A percentile compares a stretch with the other conserved stretches of the same genome.
phyloP scores from a whole-genome alignment of 306 rosid species.

The Vigna reflexopilosa region DNA sequence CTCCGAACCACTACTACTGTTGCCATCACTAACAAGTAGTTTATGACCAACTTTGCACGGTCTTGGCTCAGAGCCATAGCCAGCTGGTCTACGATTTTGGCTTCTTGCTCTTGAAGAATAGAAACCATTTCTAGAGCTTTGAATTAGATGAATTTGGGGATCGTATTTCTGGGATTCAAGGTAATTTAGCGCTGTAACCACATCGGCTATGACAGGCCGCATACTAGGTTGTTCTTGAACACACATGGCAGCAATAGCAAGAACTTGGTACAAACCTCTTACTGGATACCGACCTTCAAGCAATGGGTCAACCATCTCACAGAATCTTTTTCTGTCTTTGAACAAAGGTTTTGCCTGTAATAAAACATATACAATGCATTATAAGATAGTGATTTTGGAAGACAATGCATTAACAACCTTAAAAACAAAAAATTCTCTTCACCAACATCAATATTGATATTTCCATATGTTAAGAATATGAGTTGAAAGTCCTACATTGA shows the following conservation, averaged over 20 bases:
- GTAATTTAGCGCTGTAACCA: constrained; percentile 85
- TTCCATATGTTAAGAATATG: too few relatives aligned
- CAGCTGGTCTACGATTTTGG: constrained; percentile 29
- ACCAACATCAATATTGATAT: too few relatives aligned
- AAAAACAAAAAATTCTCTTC: neutral
- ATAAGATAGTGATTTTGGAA: constrained; percentile 4
- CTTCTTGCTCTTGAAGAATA: constrained; percentile 42
- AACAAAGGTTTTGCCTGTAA: constrained; percentile 86
- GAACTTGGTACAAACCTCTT: constrained; percentile 91
- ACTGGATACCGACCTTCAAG: constrained; percentile 81
- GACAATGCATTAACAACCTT: neutral
- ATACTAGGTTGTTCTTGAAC: constrained; percentile 90
- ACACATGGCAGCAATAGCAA: constrained; percentile 98
- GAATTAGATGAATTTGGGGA: constrained; percentile 43
- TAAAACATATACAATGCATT: neutral
- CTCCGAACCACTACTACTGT: constrained; percentile 23
- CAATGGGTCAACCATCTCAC: constrained; percentile 83
- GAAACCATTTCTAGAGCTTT: constrained; percentile 45
- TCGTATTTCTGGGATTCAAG: constrained; percentile 79
- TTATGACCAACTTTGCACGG: constrained; percentile 19
- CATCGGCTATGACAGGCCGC: constrained; percentile 80
- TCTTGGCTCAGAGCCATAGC: constrained; percentile 17
- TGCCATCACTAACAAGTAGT: neutral
- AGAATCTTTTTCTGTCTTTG: constrained; percentile 76
- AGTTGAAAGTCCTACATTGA: neutral